Evolutionary conservation across 1,284 basidiomycete genomes (phyloP), one percentile per base, ranked within the genome.

Genomic region (Naganishia sp.): DNA sequence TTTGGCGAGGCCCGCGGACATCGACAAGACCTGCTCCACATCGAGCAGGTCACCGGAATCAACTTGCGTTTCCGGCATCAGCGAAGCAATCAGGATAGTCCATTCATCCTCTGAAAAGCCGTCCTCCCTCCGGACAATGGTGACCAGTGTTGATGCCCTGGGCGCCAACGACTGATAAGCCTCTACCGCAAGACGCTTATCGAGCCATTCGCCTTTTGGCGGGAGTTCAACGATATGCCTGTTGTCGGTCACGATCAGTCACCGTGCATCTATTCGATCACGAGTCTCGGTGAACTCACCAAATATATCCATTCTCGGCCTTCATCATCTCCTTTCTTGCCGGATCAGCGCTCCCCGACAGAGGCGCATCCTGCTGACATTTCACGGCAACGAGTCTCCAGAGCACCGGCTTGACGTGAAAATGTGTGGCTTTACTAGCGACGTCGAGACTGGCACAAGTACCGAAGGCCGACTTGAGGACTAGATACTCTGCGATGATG

Each of bases 391-490:
- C 28, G 2, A 52, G 17, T 28, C 15, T 52, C 50, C 50, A 52
- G 4, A 52, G 50, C 21, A 28, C 50, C 6, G 50, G 50, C 50
- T 32, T 52, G 6, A 31, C 31, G 11, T 52, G 50, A 31, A 52
- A 52, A 13, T 28, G 50, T 32, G 31, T 32, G 7, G 50, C 50
- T n/a, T 52, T 52, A 25, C 18, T 52, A 10, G 50, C 31, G 25
- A 35, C 28, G 18, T 52, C 25, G 28, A 52, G 50, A 52, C 15
- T 52, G 31, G 50, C 50, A 52, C 50, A 52, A 10, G 50, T 32
- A 4, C 50, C 50, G 50, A 52, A 52, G 15, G 25, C 50, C 5
- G 21, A 18, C 18, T 52, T 25, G 25, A n/a, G 13, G 18, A 28
- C 18, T 25, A 52, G 18, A 25, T 35, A 17, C 15, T 31, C 28